Conservation (phyloP, 2,329 filamentous ascomycete species). For the Rutstroemia sp. region DNA sequence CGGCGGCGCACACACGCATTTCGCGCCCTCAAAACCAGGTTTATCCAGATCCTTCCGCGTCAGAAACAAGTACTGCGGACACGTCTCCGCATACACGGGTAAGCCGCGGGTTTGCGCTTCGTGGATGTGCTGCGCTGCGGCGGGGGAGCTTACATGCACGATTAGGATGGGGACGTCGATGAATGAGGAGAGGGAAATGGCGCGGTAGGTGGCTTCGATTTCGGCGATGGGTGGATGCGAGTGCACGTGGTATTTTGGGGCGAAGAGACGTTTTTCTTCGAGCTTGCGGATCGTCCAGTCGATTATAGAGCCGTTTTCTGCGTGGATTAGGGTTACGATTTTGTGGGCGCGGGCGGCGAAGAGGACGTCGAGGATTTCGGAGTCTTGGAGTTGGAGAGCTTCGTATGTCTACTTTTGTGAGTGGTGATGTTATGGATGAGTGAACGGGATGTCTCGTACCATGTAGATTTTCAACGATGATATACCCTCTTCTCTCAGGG, state of each 20-base stretch:
- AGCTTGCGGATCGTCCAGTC: slow-evolving; percentile 47
- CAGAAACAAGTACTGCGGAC: slow-evolving; percentile 48
- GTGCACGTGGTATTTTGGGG: slow-evolving; percentile 43
- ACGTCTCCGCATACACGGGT: slow-evolving; percentile 47
- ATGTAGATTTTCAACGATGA: slow-evolving; percentile 39
- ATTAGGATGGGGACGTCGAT: slow-evolving; percentile 45
- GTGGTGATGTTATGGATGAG: not conserved
- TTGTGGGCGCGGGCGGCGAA: slow-evolving; percentile 35
- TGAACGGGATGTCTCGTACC: slow-evolving; percentile 6
- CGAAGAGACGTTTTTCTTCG: slow-evolving; percentile 39
- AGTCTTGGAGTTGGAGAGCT: slow-evolving; percentile 33
- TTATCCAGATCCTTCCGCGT: slow-evolving; percentile 42
- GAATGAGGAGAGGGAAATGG: slow-evolving; percentile 42
- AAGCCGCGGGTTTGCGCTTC: slow-evolving; percentile 40
- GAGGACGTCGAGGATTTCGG: slow-evolving; percentile 36
- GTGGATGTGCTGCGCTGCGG: slow-evolving; percentile 39
- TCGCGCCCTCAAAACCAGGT: slow-evolving; percentile 46
- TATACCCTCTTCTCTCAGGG: slow-evolving; percentile 32
- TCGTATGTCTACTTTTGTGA: slow-evolving; percentile 30
- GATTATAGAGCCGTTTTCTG: slow-evolving; percentile 46
- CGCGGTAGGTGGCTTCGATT: slow-evolving; percentile 44
- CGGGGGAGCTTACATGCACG: slow-evolving; percentile 44
- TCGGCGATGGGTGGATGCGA: slow-evolving; percentile 43
- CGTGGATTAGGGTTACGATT: slow-evolving; percentile 49
- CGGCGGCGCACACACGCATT: slow-evolving; percentile 47